These are phyloP conservation scores for Nicotiana paniculata DNA, from an alignment of 257 asterid genomes.

Conservation along the genomic window DNA sequence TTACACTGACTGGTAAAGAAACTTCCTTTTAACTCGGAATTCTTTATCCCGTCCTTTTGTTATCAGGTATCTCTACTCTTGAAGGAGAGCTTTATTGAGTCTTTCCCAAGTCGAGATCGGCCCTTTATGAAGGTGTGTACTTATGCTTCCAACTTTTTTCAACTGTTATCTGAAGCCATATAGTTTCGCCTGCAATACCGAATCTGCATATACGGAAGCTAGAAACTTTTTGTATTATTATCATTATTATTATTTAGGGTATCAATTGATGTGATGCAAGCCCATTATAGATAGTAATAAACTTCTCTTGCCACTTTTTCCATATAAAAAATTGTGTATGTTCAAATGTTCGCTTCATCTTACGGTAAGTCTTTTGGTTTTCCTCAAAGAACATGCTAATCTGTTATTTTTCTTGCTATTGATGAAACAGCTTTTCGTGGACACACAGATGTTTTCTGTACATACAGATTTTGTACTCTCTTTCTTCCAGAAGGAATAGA, in stretches of 20 bases:
- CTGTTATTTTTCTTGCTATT: constrained; percentile 11
- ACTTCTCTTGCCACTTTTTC: neutral
- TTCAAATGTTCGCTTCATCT: neutral
- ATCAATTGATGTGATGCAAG: neutral
- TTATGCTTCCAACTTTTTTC: neutral
- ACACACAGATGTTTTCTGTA: constrained; percentile 98
- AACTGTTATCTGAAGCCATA: neutral
- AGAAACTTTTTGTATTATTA: neutral
- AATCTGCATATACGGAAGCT: neutral
- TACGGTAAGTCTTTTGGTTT: neutral
- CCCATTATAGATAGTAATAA: neutral
- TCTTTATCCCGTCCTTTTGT: neutral
- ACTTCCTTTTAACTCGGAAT: neutral
- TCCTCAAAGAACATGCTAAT: constrained; percentile 12
- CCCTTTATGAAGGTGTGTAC: constrained; percentile 85
- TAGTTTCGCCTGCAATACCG: neutral
- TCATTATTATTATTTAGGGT: neutral
- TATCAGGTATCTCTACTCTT: constrained; percentile 83
- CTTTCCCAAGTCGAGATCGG: constrained; percentile 80
- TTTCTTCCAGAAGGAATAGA: constrained; percentile 92
- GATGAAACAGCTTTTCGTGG: constrained; percentile 71
- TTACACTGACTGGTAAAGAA: neutral
- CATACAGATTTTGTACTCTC: constrained; percentile 94
- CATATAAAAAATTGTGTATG: neutral
- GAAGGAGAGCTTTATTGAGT: constrained; percentile 95